A percentile compares a stretch with the other conserved stretches of the same genome.
Evolutionary conservation across 305 asterid species (phyloP).

Genomic region (Withania somnifera): DNA sequence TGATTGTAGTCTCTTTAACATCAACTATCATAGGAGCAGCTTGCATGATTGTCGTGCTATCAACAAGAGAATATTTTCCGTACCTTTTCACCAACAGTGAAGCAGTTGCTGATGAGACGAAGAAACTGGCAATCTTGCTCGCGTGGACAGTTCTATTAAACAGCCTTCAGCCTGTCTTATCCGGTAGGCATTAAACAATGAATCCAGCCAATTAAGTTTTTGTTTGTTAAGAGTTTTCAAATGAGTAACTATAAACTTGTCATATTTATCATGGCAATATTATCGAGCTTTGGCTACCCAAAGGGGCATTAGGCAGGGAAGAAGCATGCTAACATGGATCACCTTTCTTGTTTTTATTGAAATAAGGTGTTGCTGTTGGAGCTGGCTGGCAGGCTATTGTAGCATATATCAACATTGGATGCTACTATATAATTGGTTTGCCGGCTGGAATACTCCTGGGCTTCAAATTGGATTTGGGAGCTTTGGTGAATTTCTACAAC

Average conservation of each 20-base stretch:
- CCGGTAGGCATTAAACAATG: conserved; percentile 34
- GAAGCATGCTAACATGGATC: background rate
- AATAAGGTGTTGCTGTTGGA: conserved; percentile 75
- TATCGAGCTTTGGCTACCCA: background rate
- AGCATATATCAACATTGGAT: conserved; percentile 57
- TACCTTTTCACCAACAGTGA: conserved; percentile 53
- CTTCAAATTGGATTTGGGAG: conserved; percentile 40
- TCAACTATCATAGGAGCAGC: conserved; percentile 36
- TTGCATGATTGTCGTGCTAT: conserved; percentile 31
- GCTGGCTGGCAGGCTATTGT: conserved; percentile 83
- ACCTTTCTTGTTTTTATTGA: background rate
- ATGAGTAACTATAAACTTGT: background rate
- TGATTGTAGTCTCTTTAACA: conserved; percentile 54
- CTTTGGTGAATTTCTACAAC: conserved; percentile 24
- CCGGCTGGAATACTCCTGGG: conserved; percentile 73
- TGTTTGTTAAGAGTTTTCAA: no score
- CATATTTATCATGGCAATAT: background rate
- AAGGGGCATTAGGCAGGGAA: background rate
- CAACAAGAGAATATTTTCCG: conserved; percentile 45
- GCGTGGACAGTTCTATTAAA: conserved; percentile 46
- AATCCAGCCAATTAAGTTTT: no score
- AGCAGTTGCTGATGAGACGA: conserved; percentile 60
- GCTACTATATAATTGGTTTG: conserved; percentile 63
- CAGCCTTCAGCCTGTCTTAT: conserved; percentile 75
- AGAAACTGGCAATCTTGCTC: conserved; percentile 42